Conservation (phyloP, 139 green algal genomes). For the Chlorella sp. region DNA sequence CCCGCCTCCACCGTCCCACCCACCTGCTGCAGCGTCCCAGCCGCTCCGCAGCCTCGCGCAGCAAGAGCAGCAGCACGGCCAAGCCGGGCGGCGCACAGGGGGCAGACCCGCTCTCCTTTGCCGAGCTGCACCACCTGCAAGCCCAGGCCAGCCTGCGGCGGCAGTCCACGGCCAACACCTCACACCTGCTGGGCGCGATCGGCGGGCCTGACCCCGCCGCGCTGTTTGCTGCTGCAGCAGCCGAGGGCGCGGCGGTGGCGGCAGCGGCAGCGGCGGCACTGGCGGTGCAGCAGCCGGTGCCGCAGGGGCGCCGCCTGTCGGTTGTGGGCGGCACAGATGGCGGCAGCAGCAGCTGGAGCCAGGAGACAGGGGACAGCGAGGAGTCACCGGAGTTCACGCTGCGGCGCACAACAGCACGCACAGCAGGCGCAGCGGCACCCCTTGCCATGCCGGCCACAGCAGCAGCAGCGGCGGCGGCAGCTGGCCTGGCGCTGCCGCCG, state of each 20-base stretch:
- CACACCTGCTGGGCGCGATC: background rate
- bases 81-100: background rate
- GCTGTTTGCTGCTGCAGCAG: slow-evolving; percentile 14
- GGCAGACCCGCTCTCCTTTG: background rate
- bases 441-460: too few relatives aligned
- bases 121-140: background rate
- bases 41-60: slow-evolving; percentile 10
- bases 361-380: slow-evolving; percentile 3
- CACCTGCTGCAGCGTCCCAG: slow-evolving; percentile 8
- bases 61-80: background rate
- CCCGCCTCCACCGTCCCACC: background rate
- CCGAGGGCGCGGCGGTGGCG: background rate
- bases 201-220: background rate
- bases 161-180: slow-evolving; percentile 30
- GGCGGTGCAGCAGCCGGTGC: too few relatives aligned
- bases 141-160: slow-evolving; percentile 2
- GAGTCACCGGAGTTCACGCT: slow-evolving; percentile 19
- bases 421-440: background rate
- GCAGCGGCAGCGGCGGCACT: background rate
- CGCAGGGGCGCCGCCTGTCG: too few relatives aligned
- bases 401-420: slow-evolving; percentile 18
- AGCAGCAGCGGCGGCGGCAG: background rate
- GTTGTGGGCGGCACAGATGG: background rate
- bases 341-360: background rate
- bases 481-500: background rate